Base-by-base conservation (phyloP, 352 stramenopile species). In the Globisporangium ultimum region DNA sequence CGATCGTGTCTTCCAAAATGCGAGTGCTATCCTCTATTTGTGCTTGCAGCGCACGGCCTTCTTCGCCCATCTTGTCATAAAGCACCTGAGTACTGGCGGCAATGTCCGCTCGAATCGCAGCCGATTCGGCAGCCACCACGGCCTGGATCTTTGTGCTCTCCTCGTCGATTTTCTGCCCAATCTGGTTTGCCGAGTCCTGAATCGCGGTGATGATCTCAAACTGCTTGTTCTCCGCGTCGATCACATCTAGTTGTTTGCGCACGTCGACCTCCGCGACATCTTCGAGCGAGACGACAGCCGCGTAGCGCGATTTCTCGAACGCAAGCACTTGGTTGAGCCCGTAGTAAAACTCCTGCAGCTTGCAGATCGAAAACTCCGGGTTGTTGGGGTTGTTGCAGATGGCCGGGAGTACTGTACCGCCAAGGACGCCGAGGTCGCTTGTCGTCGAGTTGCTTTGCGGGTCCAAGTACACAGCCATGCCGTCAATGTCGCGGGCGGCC, bases 231-330 rank as follows among this genome's bases (percentile, higher is more conserved):
- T 68, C 51, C 36, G 43, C 28, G 55, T 61, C 61, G 50, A 63
- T 49, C 42, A 67, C 61, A 32, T 67, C 61, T 7, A 67, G 45
- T 28, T 67, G 43, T 55, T 68, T 68, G 61, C 61, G 61, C 28
- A 64, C 61, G 56, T 64, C 55, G 15, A 68, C 61, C 46, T 68
- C 61, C 2, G 36, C 34, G 9, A 64, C 15, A 8, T 68, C 61
- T 12, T 32, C 43, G 1, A 68, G 47, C n/a, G 61, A 59, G 8
- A 63, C n/a, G 5, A 24, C 32, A 13, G 9, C 9, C n/a, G 47
- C 18, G 28, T 8, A 15, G 1, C 18, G 49, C 41, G 48, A 47
- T 18, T 52, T 40, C 28, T 55, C 58, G n/a, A 59, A 59, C 49
- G 50, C 17, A 6, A 68, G 22, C 42, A 57, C 55, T 7, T 55